A percentile compares a stretch with the other conserved stretches of the same genome.
These are phyloP conservation scores for Protomyces inundatus DNA, from an alignment of 1,139 yeast genomes.

Conservation along the genomic window DNA sequence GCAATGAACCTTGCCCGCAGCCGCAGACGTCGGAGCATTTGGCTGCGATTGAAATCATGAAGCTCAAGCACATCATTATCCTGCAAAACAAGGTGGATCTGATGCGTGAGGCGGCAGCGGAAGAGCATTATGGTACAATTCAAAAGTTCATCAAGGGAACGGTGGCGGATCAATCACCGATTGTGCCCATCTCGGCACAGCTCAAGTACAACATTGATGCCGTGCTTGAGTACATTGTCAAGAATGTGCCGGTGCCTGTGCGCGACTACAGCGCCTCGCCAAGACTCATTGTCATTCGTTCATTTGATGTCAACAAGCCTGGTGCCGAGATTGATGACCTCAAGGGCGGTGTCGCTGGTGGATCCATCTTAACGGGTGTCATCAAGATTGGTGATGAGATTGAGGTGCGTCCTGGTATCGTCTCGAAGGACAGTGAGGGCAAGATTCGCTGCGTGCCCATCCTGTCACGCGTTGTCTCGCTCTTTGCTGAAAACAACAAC, in stretches of 20 bases:
- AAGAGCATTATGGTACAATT: conserved; percentile 91
- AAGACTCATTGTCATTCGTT: conserved; percentile 92
- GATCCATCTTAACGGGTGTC: conserved; percentile 94
- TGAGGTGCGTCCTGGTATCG: conserved; percentile 98
- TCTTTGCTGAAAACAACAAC: conserved; percentile 96
- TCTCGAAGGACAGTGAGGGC: conserved; percentile 77
- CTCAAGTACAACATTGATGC: conserved; percentile 97
- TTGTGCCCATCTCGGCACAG: conserved; percentile 98
- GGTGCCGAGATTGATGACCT: conserved; percentile 96
- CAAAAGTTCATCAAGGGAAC: conserved; percentile 80
- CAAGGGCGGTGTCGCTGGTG: conserved; percentile 99
- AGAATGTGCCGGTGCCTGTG: conserved; percentile 90
- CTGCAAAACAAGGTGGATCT: conserved; percentile 97
- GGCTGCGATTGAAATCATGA: conserved; percentile 99
- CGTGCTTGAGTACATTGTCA: conserved; percentile 91
- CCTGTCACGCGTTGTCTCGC: conserved; percentile 84
- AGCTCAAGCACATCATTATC: conserved; percentile 90
- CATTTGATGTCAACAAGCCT: conserved; percentile 97
- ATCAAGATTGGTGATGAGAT: conserved; percentile 96
- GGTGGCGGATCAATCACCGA: conserved; percentile 97
- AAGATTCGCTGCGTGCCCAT: conserved; percentile 94
- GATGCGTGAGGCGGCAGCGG: conserved; percentile 94
- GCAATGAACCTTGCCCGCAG: conserved; percentile 98
- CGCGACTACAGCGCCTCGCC: conserved; percentile 94
- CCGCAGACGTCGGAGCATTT: conserved; percentile 99